These are phyloP conservation scores for Starmerella geochares DNA, from an alignment of 805 yeast species.

Conservation along the genomic window DNA sequence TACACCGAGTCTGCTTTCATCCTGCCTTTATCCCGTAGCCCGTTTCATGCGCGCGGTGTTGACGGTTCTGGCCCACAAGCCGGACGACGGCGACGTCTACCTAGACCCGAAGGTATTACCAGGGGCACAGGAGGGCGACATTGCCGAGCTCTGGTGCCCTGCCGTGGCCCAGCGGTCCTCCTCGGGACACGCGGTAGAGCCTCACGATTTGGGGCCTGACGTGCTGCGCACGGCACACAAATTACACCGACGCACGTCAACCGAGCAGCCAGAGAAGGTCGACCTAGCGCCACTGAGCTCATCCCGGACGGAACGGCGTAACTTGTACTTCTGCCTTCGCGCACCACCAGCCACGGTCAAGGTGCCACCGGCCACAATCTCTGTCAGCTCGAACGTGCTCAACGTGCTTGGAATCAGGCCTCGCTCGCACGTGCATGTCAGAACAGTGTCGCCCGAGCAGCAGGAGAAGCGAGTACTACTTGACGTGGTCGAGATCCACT, in stretches of 20 bases:
- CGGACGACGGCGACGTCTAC: slow-evolving; percentile 50
- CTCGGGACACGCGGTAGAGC: slow-evolving; percentile 7
- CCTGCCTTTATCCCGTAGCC: slow-evolving; percentile 4
- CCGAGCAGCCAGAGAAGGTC: neutral
- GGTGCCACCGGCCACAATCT: slow-evolving; percentile 7
- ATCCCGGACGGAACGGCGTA: slow-evolving; percentile 11
- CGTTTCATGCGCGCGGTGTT: slow-evolving; percentile 9
- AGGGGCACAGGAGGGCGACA: slow-evolving; percentile 60
- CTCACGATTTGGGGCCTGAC: neutral
- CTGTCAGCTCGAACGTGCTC: slow-evolving; percentile 22
- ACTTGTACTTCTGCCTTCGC: slow-evolving; percentile 25
- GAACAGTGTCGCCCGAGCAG: slow-evolving; percentile 32
- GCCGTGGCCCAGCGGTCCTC: slow-evolving; percentile 16
- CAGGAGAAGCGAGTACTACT: slow-evolving; percentile 39
- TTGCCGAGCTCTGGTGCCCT: slow-evolving; percentile 44
- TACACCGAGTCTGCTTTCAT: too few species aligned
- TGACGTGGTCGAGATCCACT: slow-evolving; percentile 70
- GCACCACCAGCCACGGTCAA: slow-evolving; percentile 14
- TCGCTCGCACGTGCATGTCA: slow-evolving; percentile 54
- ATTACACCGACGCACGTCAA: neutral
- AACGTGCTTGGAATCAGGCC: slow-evolving; percentile 49
- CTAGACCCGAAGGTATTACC: slow-evolving; percentile 52
- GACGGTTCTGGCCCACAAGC: slow-evolving; percentile 51
- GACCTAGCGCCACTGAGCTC: too few species aligned
- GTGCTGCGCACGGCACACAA: slow-evolving; percentile 6